Evolutionary conservation across 768 basidiomycete genomes (phyloP), one percentile per base, ranked within the genome.

Genomic region (Lepiota brunneoincarnata): DNA sequence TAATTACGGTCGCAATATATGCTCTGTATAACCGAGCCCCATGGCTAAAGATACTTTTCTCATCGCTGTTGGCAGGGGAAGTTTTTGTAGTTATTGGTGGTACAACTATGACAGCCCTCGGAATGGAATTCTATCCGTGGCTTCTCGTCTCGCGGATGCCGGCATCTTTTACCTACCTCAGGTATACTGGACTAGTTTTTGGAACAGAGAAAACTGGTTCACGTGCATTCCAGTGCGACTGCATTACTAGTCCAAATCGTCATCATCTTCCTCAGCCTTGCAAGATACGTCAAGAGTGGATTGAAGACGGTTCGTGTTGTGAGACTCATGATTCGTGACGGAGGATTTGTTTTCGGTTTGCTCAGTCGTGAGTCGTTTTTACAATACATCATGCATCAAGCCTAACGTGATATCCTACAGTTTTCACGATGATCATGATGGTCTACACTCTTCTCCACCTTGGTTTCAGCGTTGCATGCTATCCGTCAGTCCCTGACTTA

Each of bases 11-110:
- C n/a, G 17, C 37, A 70, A 67, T 69, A 10, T 69, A 69, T 51
- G 69, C 69, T 6, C 56, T 70, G 3, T 70, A 69, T 45, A 62
- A 63, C 54, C 60, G 59, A 49, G 59, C 48, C 36, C 54, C 51
- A 47, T 59, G 58, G 49, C 54, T 70, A 31, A 51, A 44, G 35
- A 52, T 53, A 10, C 23, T 64, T 3, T 66, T 69, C 36, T 11
- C 60, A 15, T 37, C 45, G 26, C 48, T 67, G 15, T 31, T 68
- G 6, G 6, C 61, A 4, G 40, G 59, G 4, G 66, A 67, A 51
- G 44, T 61, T 36, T 53, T 57, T 4, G 52, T 63, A 6, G 57
- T 62, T 20, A 26, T 59, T 14, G 41, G 58, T 35, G 63, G 64
- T 7, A 38, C 64, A 2, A 49, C 55, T 2, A 35, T 62, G n/a